Base-by-base conservation (phyloP, 352 stramenopile species). In the Phytophthora ramorum region DNA sequence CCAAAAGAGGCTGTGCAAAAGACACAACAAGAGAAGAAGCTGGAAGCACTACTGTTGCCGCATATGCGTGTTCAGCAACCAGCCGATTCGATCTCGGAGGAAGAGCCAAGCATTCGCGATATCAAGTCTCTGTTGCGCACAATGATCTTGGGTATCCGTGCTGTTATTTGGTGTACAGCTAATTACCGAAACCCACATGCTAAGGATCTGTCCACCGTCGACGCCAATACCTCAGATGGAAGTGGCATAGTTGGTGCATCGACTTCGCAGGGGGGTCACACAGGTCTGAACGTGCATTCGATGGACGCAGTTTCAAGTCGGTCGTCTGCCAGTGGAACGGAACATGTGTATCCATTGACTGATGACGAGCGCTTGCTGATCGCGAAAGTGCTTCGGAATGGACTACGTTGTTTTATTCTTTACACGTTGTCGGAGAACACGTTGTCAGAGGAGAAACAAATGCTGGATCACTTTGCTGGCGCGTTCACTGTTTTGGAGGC, bases 121-220 rank as follows among this genome's bases (percentile, higher is more conserved):
- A 78, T 98, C 32, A 98, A 98, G 68, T 92, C 83, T 16, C 83
- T 99, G 24, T 55, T 99, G 38, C 87, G 95, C 20, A 98, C 96
- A 10, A 99, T 99, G 84, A 97, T 99, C 47, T 72, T 98, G n/a
- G 97, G 97, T 13, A 93, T 99, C 38, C 98, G 98, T 57, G 98
- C 95, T 9, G 83, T 99, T 5, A 98, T 99, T 50, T 99, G 95
- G 92, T 99, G 97, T 75, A 98, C 98, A 12, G 89, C 87, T 34
- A 98, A 98, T 75, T 96, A 96, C 61, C 85, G 89, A 20, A 96
- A 96, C 58, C 87, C 89, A n/a, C 77, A 94, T 16, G 89, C 83
- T 38, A 89, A 95, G 71, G 66, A 97, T 68, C 47, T 96, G 48
- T 93, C 85, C 14, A 91, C 79, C 0, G 90, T 92, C 26, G 89